Percentiles rank a stretch among this genome's conserved stretches.
Conservation (phyloP, 164 flowering plant species). For the Echeveria elegans region DNA sequence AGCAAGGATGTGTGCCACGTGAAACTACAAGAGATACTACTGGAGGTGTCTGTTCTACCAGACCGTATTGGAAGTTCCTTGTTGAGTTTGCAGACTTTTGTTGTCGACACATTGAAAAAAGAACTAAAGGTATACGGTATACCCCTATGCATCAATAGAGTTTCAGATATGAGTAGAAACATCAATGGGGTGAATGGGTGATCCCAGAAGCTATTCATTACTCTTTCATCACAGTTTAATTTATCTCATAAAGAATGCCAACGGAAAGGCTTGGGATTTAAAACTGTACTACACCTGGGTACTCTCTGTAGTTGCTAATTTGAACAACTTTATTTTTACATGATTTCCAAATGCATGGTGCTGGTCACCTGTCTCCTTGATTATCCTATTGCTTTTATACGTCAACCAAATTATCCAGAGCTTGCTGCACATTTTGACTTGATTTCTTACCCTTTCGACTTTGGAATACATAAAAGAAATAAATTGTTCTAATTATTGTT, state of each 20-base stretch:
- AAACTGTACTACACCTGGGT: neutral
- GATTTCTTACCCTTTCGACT: neutral
- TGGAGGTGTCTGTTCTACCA: constrained; percentile 39
- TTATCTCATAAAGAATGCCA: no score
- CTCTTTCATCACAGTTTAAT: neutral
- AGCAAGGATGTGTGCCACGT: constrained; percentile 27
- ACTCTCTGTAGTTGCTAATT: no score
- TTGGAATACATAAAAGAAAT: neutral
- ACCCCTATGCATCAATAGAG: neutral
- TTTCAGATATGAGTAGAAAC: no score
- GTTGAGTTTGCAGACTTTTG: constrained; percentile 34
- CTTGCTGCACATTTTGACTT: neutral
- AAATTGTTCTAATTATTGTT: neutral
- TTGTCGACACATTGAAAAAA: constrained; percentile 30
- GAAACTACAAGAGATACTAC: constrained; percentile 33
- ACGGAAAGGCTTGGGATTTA: no score
- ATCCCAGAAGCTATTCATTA: neutral
- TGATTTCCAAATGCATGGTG: neutral
- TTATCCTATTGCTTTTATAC: neutral
- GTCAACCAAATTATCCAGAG: neutral
- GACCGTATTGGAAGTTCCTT: constrained; percentile 34
- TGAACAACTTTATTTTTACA: neutral
- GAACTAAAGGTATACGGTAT: constrained; percentile 66
- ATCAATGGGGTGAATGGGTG: no score
- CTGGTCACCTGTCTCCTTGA: neutral